Conservation (phyloP, 2,329 filamentous ascomycete species). For the Ophiocordyceps camponoti-floridani region DNA sequence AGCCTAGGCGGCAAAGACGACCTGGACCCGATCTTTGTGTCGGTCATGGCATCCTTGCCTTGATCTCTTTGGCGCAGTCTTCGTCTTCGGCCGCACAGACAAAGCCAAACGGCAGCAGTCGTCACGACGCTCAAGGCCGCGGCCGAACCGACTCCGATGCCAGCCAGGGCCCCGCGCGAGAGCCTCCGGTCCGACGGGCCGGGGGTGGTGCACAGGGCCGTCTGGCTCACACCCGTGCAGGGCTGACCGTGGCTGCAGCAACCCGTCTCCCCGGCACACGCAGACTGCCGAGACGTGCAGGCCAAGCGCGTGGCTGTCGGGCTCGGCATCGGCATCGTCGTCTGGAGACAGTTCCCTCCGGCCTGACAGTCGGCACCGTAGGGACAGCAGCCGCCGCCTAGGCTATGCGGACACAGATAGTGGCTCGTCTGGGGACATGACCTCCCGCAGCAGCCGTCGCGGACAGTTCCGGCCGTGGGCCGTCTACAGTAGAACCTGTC, state of each 20-base stretch:
- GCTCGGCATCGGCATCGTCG: constrained; percentile 5
- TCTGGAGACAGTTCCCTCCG: constrained; percentile 16
- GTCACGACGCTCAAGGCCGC: constrained; percentile 23
- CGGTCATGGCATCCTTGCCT: too few species aligned
- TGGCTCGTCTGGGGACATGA: constrained; percentile 20
- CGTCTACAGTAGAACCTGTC: constrained; percentile 15
- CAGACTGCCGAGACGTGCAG: constrained; percentile 26
- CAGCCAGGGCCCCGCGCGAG: constrained; percentile 33
- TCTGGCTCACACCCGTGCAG: constrained; percentile 20
- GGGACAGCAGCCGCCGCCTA: constrained; percentile 31
- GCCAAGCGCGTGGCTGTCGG: constrained; percentile 19
- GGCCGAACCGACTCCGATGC: constrained; percentile 35
- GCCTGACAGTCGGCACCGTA: constrained; percentile 24
- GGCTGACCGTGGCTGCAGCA: constrained; percentile 28
- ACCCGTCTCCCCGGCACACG: constrained; percentile 25
- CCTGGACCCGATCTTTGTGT: too few species aligned
- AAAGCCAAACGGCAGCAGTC: constrained; percentile 27
- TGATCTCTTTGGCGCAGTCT: constrained; percentile 17
- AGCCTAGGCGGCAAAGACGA: constrained; percentile 8
- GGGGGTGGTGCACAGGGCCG: constrained; percentile 18
- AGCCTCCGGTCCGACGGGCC: constrained; percentile 10
- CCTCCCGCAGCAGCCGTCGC: constrained; percentile 20
- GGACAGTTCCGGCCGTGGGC: constrained; percentile 7
- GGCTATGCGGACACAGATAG: constrained; percentile 23
- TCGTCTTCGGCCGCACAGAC: constrained; percentile 14